Percentiles rank a stretch among this genome's conserved stretches.
These are phyloP conservation scores for Musa acuminata DNA, from an alignment of 176 grass and related monocot genomes.

Conservation along the genomic window DNA sequence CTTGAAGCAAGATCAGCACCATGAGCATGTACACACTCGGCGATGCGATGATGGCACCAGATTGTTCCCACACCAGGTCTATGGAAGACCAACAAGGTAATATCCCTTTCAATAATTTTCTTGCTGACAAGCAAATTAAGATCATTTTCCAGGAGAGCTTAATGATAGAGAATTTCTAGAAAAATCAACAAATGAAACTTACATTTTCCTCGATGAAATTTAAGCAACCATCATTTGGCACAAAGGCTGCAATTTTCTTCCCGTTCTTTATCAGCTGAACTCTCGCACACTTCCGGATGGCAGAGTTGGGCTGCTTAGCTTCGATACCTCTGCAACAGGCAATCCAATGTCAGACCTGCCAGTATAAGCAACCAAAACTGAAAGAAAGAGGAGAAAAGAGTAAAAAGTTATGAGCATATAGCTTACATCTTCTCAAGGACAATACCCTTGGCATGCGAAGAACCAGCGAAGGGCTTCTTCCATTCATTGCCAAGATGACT, in stretches of 20 bases:
- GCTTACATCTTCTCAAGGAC: constrained; percentile 24
- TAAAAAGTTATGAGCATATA: background rate
- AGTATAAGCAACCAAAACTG: background rate
- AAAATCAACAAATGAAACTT: background rate
- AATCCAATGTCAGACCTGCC: background rate
- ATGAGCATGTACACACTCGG: too few species aligned
- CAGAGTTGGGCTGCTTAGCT: constrained; percentile 23
- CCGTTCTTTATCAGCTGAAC: constrained; percentile 21
- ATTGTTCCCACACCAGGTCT: too few species aligned
- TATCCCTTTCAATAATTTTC: too few species aligned
- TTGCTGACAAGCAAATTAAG: too few species aligned
- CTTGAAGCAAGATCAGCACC: too few species aligned
- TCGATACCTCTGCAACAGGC: constrained; percentile 10
- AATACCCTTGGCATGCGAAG: constrained; percentile 24
- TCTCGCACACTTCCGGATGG: constrained; percentile 17
- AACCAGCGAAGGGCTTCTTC: constrained; percentile 23
- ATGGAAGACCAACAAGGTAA: too few species aligned
- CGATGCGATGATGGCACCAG: too few species aligned
- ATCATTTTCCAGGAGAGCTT: background rate
- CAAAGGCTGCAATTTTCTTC: constrained; percentile 20
- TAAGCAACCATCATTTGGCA: constrained; percentile 18
- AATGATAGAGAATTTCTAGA: background rate
- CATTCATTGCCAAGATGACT: constrained; percentile 24
- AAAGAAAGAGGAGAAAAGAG: background rate
- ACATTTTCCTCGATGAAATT: constrained; percentile 19